phyloP scores from a whole-genome alignment of 768 basidiomycete species.

The Boletus speciosus region DNA sequence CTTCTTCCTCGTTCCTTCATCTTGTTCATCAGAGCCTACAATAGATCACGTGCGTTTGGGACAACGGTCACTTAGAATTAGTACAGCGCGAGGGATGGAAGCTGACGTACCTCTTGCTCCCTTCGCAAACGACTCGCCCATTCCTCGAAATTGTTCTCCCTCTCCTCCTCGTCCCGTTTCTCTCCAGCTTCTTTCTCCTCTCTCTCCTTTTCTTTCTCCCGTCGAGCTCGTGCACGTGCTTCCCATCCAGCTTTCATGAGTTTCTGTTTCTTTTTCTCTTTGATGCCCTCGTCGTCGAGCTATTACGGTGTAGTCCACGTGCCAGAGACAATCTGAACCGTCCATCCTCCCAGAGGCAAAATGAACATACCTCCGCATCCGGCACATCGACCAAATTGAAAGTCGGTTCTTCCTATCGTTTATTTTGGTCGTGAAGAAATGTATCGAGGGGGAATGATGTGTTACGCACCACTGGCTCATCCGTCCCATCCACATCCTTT shows the following conservation, averaged over 20 bases:
- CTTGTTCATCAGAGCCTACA: conserved; percentile 70
- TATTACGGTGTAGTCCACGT: conserved; percentile 23
- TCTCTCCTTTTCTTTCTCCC: conserved; percentile 84
- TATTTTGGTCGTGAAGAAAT: background rate
- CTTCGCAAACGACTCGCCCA: conserved; percentile 74
- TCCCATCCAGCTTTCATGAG: conserved; percentile 93
- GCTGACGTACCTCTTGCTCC: conserved; percentile 71
- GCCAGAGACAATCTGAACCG: background rate
- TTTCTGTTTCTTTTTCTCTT: conserved; percentile 92
- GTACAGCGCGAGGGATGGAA: background rate
- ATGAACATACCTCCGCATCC: conserved; percentile 67
- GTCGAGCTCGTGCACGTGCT: conserved; percentile 75
- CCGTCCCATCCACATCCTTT: conserved; percentile 74
- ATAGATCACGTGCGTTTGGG: background rate
- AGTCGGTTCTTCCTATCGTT: conserved; percentile 66
- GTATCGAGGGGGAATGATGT: background rate
- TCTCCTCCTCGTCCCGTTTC: conserved; percentile 65
- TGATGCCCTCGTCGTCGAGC: conserved; percentile 87
- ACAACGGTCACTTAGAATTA: background rate
- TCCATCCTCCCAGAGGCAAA: background rate
- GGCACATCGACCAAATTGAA: conserved; percentile 92
- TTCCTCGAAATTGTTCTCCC: conserved; percentile 61
- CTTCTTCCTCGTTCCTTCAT: conserved; percentile 82
- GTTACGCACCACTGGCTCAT: conserved; percentile 50
- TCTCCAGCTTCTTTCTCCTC: conserved; percentile 63